phyloP scores from a whole-genome alignment of 306 rosid genomes.

The Prunus davidiana region DNA sequence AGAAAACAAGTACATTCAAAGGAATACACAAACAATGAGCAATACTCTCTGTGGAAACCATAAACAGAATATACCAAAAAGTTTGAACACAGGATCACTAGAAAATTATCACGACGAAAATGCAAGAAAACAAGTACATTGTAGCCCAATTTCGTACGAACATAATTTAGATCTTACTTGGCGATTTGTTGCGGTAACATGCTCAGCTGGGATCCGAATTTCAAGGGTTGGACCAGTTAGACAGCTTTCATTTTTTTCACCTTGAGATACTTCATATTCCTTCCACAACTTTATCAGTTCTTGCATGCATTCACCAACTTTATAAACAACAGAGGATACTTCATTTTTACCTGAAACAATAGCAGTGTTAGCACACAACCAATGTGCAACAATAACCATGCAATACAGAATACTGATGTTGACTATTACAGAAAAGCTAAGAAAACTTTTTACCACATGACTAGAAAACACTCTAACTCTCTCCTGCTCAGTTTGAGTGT shows the following conservation, averaged over 20 bases:
- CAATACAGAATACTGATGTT: background rate
- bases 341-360: conserved; percentile 72
- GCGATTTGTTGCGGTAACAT: conserved; percentile 90
- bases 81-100: background rate
- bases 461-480: background rate
- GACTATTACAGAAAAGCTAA: background rate
- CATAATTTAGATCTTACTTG: conserved; percentile 55
- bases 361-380: conserved; percentile 21
- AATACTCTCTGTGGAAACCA: background rate
- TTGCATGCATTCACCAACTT: conserved; percentile 97
- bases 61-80: background rate
- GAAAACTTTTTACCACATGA: background rate
- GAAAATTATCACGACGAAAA: background rate
- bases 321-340: conserved; percentile 68
- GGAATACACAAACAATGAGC: background rate
- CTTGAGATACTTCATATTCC: conserved; percentile 59
- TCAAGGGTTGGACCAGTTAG: conserved; percentile 77
- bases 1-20: background rate
- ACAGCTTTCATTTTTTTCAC: conserved; percentile 62
- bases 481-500: background rate
- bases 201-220: conserved; percentile 85
- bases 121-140: background rate
- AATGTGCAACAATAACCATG: conserved; percentile 23
- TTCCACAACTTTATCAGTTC: conserved; percentile 84
- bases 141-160: background rate